A percentile compares a stretch with the other conserved stretches of the same genome.
phyloP scores from a whole-genome alignment of 1,284 basidiomycete genomes.

The Malassezia japonica region DNA sequence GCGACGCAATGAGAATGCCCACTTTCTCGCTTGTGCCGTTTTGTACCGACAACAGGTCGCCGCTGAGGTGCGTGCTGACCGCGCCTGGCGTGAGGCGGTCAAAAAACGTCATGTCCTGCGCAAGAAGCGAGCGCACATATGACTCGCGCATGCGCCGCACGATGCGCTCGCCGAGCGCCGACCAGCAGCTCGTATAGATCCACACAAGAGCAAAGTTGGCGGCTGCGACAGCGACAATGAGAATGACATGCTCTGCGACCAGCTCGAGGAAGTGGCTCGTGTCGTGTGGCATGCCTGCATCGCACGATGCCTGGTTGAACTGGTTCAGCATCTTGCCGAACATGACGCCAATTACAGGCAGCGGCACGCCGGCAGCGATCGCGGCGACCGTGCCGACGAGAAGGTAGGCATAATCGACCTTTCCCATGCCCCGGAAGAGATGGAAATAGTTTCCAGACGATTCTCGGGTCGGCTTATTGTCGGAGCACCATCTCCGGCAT shows the following conservation, averaged over 20 bases:
- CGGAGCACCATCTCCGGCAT: no score
- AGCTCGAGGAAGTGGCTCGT: constrained; percentile 20
- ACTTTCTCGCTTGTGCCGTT: constrained; percentile 39
- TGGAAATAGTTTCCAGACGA: constrained; percentile 19
- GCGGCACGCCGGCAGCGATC: constrained; percentile 33
- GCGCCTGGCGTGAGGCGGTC: constrained; percentile 32
- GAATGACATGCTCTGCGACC: constrained; percentile 29
- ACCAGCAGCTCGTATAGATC: constrained; percentile 40
- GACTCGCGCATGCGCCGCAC: constrained; percentile 46
- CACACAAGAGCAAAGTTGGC: constrained; percentile 41
- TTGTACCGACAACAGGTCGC: constrained; percentile 32
- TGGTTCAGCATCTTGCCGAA: constrained; percentile 38
- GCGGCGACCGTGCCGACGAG: constrained; percentile 27
- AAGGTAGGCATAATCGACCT: constrained; percentile 22
- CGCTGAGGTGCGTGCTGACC: constrained; percentile 28
- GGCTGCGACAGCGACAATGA: constrained; percentile 31
- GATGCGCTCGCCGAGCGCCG: constrained; percentile 31
- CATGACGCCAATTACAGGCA: constrained; percentile 35
- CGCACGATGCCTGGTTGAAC: constrained; percentile 30
- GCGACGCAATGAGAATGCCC: constrained; percentile 30
- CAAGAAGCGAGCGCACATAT: constrained; percentile 50
- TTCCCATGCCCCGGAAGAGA: constrained; percentile 20
- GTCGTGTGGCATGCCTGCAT: constrained; percentile 11
- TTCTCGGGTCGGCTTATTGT: no score
- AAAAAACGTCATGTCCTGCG: constrained; percentile 49